Evolutionary conservation across 257 asterid genomes (phyloP).

Genomic region (Solanum chmielewskii): DNA sequence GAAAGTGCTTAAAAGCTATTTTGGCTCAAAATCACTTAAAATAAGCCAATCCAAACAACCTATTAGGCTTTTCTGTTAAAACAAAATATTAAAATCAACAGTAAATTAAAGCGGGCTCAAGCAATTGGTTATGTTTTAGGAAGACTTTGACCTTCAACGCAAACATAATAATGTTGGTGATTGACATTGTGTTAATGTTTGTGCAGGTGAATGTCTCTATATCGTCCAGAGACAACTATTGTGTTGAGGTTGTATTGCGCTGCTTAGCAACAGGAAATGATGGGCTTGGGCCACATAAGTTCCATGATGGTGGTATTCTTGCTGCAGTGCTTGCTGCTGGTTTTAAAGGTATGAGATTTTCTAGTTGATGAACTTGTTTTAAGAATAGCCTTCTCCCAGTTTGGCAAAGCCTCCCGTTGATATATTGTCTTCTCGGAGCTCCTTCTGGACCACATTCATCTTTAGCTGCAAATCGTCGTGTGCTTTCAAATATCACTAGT

Average conservation of each 20-base stretch:
- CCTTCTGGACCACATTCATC: not conserved
- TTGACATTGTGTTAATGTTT: not conserved
- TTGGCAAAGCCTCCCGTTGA: not conserved
- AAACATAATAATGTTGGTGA: not conserved
- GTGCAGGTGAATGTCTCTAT: slow-evolving; percentile 58
- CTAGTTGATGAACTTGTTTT: not conserved
- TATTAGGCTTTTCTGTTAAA: not conserved
- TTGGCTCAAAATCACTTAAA: not conserved
- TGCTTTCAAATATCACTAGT: not conserved
- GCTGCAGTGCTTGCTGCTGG: slow-evolving; percentile 78
- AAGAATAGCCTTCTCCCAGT: not conserved
- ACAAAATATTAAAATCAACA: not conserved
- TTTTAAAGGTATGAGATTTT: slow-evolving; percentile 57
- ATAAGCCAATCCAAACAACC: not conserved
- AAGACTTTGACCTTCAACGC: not conserved
- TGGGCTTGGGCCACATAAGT: slow-evolving; percentile 77
- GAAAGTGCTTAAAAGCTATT: not conserved
- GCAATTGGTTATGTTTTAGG: not conserved
- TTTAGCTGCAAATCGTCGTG: not conserved
- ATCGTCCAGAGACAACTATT: slow-evolving; percentile 45
- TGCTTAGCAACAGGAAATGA: slow-evolving; percentile 83
- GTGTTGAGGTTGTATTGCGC: slow-evolving; percentile 77
- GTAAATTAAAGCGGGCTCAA: not conserved
- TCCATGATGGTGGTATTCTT: slow-evolving; percentile 84
- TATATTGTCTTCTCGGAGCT: not conserved